Base-by-base conservation (phyloP, 257 asterid species). In the Eustoma russellianum region DNA sequence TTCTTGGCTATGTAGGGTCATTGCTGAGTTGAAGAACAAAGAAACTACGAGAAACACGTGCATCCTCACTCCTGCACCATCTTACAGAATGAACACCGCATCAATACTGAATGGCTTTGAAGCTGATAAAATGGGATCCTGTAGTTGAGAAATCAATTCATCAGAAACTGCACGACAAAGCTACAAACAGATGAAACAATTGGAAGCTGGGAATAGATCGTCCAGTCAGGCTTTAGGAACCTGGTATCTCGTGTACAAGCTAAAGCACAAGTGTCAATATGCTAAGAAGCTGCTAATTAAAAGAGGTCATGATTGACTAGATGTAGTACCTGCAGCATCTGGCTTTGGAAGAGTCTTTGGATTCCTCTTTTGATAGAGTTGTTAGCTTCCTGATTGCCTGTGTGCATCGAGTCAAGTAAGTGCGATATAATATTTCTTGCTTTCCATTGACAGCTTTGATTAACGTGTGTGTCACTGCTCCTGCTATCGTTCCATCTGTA, bases 391-490 rank as follows among this genome's bases (percentile, higher is more conserved):
- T 63, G 69, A 50, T 79, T 74, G 47, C 65, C 57, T n/a, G 59
- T 16, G 50, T 62, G 77, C 69, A 85, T 77, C 6, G 53, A 60
- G n/a, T 75, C 50, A 47, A 85, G 67, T 33, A 82, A 62, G 16
- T 56, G 14, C 24, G 55, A 62, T 85, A 85, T 41, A 78, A 70
- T 70, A 82, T 33, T 40, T 46, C 68, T 13, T 57, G 48, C 0
- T 60, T 73, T 14, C 35, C 70, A 67, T 34, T 57, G 34, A 82
- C 50, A 57, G 95, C 92, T 57, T 45, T 73, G 57, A 77, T 66
- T 43, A 86, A 86, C 50, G 77, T 73, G 52, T 50, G 56, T 13
- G 95, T 80, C 95, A 80, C 80, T 47, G 88, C 94, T 47, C 91
- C 91, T 0, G 52, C 68, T 72, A 60, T 71, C 41, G 66, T 68